These are phyloP conservation scores for Dactylellina haptotyla DNA, from an alignment of 2,329 filamentous ascomycete genomes.

Conservation along the genomic window DNA sequence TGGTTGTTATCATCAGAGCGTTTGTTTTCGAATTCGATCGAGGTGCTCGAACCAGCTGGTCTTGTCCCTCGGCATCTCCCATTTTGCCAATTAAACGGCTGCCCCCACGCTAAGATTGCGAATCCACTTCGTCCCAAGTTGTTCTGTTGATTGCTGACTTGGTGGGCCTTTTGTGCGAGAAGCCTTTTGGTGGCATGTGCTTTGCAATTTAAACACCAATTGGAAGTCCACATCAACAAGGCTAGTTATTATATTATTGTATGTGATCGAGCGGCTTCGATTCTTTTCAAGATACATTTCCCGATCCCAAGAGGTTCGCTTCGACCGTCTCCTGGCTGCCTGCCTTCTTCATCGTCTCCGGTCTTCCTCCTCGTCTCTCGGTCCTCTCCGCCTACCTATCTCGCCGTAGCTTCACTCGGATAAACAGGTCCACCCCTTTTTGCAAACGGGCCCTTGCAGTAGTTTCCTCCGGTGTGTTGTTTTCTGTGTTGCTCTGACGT, in stretches of 20 bases:
- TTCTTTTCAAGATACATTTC: neutral
- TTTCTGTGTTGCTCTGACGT: slow-evolving; percentile 37
- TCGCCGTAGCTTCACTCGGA: slow-evolving; percentile 20
- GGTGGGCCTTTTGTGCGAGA: neutral
- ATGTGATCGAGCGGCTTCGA: too few species aligned
- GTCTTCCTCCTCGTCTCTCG: neutral
- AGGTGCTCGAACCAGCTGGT: slow-evolving; percentile 18
- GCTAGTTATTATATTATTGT: neutral
- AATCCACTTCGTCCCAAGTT: slow-evolving; percentile 17
- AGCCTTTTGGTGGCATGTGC: slow-evolving; percentile 29
- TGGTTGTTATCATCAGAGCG: too few species aligned
- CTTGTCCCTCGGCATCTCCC: slow-evolving; percentile 40
- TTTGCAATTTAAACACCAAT: slow-evolving; percentile 28
- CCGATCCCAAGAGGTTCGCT: neutral
- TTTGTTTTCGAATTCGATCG: slow-evolving; percentile 19
- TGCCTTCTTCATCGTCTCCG: neutral
- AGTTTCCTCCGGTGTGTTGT: neutral
- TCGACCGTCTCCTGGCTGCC: neutral
- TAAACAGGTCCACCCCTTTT: slow-evolving; percentile 30
- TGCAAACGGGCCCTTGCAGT: slow-evolving; percentile 26
- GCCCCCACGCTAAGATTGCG: slow-evolving; percentile 36
- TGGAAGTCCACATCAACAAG: slow-evolving; percentile 37
- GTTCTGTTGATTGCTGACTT: slow-evolving; percentile 35
- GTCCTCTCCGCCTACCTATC: slow-evolving; percentile 11
- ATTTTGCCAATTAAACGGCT: neutral